Base-by-base conservation (phyloP, 495 filamentous ascomycete species). In the Aspergillus bridgeri region DNA sequence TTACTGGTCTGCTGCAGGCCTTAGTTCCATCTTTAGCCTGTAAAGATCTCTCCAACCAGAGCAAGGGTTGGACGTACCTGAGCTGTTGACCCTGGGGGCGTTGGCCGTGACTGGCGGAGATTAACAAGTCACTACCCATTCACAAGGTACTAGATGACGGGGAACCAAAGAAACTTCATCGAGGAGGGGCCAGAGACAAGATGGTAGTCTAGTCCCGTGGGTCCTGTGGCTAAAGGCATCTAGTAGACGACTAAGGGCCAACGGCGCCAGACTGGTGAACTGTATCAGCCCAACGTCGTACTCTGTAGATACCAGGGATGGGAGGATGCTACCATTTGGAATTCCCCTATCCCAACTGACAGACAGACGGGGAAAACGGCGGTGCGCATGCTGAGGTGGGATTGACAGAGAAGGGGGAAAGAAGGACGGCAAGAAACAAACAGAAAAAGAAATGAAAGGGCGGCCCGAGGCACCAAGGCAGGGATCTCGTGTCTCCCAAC, bases 21-120 rank as follows among this genome's bases (percentile, higher is more conserved):
- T 58, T 58, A 58, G 48, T 42, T 15, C 42, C 38, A 19, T 44
- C 19, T 46, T 43, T 58, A 58, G 56, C 29, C 22, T 38, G 24
- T 24, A 25, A 42, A 46, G 50, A 53, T 58, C 56, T 21, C 54
- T 53, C 49, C 50, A 57, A 53, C 33, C n/a, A 53, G 51, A 53
- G 42, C 15, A 21, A 13, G 29, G 49, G 13, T 38, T 22, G 15
- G n/a, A 22, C 2, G 38, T 27, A 18, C 49, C 27, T 51, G 49
- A 51, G 42, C 49, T 51, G 21, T 33, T 27, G 27, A 38, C 33
- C 5, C 20, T 42, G 24, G 7, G 3, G 8, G 22, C 38, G 25
- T 20, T 33, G 22, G 7, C 22, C 38, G 29, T 6, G 25, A 51
- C 42, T 51, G 49, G 49, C 27, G 27, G 49, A 51, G 21, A 50